Percentiles rank a stretch among this genome's conserved stretches.
Conservation (phyloP, 345 rosid species). For the Lagerstroemia speciosa region DNA sequence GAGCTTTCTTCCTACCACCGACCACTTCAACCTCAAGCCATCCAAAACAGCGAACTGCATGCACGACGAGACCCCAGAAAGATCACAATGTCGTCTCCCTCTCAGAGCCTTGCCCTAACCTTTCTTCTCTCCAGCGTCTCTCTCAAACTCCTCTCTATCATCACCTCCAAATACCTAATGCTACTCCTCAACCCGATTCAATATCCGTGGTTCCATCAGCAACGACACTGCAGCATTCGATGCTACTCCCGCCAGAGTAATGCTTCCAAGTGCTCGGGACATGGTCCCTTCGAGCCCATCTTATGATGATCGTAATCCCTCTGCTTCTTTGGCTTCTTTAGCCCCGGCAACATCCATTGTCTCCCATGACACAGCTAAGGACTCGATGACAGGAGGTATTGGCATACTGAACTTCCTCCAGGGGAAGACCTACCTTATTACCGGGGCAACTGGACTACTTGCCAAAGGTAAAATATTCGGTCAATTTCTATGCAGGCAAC, state of each 20-base stretch:
- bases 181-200: not conserved
- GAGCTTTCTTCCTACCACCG: not conserved
- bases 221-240: not conserved
- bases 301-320: not conserved
- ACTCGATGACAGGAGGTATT: not conserved
- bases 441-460: constrained; percentile 13
- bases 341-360: not conserved
- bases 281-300: not conserved
- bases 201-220: not conserved
- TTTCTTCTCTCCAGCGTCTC: not conserved
- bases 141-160: not conserved
- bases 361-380: not conserved
- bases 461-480: constrained; percentile 11
- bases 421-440: constrained; percentile 6
- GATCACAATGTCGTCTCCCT: constrained; percentile 5
- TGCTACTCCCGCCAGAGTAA: not conserved
- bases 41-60: not conserved
- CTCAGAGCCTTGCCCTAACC: not conserved
- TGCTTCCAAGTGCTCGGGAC: not conserved
- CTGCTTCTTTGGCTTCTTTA: not conserved
- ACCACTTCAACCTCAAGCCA: not conserved
- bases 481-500: too few species aligned
- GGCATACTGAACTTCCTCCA: constrained; percentile 9
- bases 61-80: too few species aligned
- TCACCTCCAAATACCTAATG: not conserved